Base-by-base conservation (phyloP, 441 rosid species). In the Bruguiera hainesii region DNA sequence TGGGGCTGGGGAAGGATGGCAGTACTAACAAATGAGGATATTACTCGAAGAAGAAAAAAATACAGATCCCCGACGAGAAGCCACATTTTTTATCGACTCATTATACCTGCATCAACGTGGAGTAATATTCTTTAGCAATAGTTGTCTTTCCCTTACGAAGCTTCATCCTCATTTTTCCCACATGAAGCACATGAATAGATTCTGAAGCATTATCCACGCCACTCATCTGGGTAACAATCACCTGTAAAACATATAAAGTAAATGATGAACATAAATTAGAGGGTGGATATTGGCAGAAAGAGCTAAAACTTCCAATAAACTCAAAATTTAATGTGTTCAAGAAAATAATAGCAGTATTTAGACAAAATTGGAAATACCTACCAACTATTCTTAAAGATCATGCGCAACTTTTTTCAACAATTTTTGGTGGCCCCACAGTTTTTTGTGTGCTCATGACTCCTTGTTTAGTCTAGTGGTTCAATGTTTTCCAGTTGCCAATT, bases 121-220 rank as follows among this genome's bases (percentile, higher is more conserved):
- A 91, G 81, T 92, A 92, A 72, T 92, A 92, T 75, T 92, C 99
- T 78, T 95, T 95, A 35, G 88, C 82, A 55, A 86, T 75, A 56
- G 94, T 79, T 26, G 87, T 80, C 73, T 83, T 89, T 69, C 97
- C 98, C 60, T 86, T 87, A 64, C 86, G 72, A 68, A 95, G 95
- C 77, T 95, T 95, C 66, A 95, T 87, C 81, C 99, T 92, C 99
- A 92, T 92, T 78, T 87, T 95, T 70, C 97, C 97, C 56, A 95
- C 95, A 71, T 88, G 96, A 75, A 95, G 86, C 62, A 73, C 75
- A 66, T 92, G 93, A 70, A 95, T 87, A 67, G 98, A 84, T 76
- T 91, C 98, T 57, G 93, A 80, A 61, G 81, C 55, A 69, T 83
- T 82, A 68, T 87, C 90, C 29, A 65, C 80, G 37, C 95, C 98